Base-by-base conservation (phyloP, 208 protist species). In the Histomonas meleagridis region DNA sequence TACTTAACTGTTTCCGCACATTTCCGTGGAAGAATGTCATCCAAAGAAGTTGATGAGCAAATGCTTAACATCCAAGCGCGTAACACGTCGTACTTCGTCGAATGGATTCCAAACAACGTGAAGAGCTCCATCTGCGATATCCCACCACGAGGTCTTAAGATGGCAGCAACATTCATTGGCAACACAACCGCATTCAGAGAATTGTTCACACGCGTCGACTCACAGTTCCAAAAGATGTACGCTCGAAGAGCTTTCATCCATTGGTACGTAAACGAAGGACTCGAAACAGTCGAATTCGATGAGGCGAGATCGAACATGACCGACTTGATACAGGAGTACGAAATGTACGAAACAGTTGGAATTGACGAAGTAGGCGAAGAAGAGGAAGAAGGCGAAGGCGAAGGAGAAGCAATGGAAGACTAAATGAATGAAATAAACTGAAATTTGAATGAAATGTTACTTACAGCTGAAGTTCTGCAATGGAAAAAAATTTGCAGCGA, bases 151-250 rank as follows among this genome's bases (percentile, higher is more conserved):
- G 95, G 95, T 49, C 76, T 94, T 12, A 96, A 96, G 90, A 96
- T 96, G 94, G 91, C 95, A 21, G 96, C 96, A 76, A 96, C 97
- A 57, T 98, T 98, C 92, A 95, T 98, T 62, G 97, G 96, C 81
- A 98, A 98, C 96, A 96, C 94, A 28, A 96, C 96, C 28, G 91
- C 92, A 91, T 98, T 98, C 93, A 95, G 97, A 94, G 96, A 98
- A 92, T 94, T 98, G 69, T 98, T 98, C 94, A 96, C 97, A 94
- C 93, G 97, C 93, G 94, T 98, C 18, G 92, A 92, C 5, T 94
- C 96, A 70, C 97, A 99, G 95, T 99, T 99, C 95, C 97, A 95
- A 51, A 94, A 94, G 92, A 99, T 99, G 98, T 99, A 99, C 96
- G 94, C 95, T 91, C 94, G 97, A 92, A 98, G 95, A 62, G 95